Evolutionary conservation across 2,329 filamentous ascomycete genomes (phyloP).

Genomic region (Sclerotinia glacialis): DNA sequence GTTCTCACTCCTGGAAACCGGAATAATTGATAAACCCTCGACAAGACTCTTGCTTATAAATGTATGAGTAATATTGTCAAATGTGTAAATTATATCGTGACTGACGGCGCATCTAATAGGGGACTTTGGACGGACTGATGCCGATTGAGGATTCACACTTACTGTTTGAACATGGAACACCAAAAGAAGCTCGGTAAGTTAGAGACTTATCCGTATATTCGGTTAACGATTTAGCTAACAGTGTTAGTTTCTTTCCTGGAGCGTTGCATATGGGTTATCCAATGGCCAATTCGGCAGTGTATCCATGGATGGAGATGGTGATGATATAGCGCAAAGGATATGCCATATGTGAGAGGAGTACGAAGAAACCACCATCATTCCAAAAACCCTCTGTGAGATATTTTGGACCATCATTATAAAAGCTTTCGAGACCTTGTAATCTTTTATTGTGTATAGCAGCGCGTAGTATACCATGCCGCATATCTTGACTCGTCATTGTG

Average conservation of each 20-base stretch:
- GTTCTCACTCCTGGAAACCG: constrained; percentile 60
- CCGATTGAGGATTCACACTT: constrained; percentile 66
- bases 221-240: constrained; percentile 8
- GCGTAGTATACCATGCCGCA: not conserved
- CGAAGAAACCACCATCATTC: not conserved
- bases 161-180: constrained; percentile 60
- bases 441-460: not conserved
- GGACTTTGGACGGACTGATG: constrained; percentile 62
- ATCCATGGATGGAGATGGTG: constrained; percentile 60
- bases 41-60: constrained; percentile 60
- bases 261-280: constrained; percentile 68
- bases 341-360: not conserved
- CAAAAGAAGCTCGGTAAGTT: constrained; percentile 59
- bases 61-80: constrained; percentile 41
- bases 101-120: constrained; percentile 41
- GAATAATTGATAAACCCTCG: constrained; percentile 54
- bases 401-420: not conserved
- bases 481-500: not conserved
- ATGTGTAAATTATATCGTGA: not conserved
- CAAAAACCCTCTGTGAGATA: not conserved
- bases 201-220: not conserved
- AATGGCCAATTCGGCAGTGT: constrained; percentile 54
- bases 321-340: constrained; percentile 23
- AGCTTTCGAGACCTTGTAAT: no score
- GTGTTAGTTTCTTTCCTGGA: constrained; percentile 51